These are phyloP conservation scores for Alectoria sarmentosa DNA, from an alignment of 495 filamentous ascomycete species.

Conservation along the genomic window DNA sequence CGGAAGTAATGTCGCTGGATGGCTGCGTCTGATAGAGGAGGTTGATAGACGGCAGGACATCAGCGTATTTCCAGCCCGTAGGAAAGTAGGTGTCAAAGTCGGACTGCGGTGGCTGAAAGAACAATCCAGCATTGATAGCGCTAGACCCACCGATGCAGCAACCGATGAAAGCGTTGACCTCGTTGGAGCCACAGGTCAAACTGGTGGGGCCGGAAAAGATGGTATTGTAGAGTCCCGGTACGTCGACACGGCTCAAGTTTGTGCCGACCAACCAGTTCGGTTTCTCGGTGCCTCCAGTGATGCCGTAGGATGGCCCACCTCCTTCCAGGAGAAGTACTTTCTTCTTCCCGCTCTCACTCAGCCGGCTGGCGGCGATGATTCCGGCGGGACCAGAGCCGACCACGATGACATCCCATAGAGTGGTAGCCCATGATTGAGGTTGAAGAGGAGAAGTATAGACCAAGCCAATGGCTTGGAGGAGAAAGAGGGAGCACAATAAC, in stretches of 20 bases:
- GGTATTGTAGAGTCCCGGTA: conserved; percentile 71
- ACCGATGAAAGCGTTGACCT: conserved; percentile 58
- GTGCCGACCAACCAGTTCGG: conserved; percentile 60
- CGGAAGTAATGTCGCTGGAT: conserved; percentile 58
- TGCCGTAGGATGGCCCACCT: conserved; percentile 16
- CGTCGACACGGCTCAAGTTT: conserved; percentile 66
- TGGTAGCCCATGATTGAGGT: neutral
- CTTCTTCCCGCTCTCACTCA: conserved; percentile 9
- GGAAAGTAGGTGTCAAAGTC: conserved; percentile 76
- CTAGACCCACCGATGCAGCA: conserved; percentile 66
- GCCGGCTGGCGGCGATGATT: conserved; percentile 13
- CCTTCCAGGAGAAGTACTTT: conserved; percentile 19
- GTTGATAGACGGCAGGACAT: conserved; percentile 50
- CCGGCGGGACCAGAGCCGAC: conserved; percentile 17
- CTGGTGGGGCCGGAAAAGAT: conserved; percentile 57
- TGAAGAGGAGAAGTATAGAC: neutral
- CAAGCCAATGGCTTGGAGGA: neutral
- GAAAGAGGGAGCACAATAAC: neutral
- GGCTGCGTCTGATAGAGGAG: conserved; percentile 64
- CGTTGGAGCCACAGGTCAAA: conserved; percentile 51
- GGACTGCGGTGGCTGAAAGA: conserved; percentile 43
- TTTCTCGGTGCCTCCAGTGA: conserved; percentile 35
- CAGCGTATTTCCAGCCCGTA: conserved; percentile 58
- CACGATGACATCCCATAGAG: conserved; percentile 15
- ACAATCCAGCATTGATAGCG: conserved; percentile 63